These are phyloP conservation scores for Colletotrichum sp. DNA, from an alignment of 2,329 filamentous ascomycete species.

Conservation along the genomic window DNA sequence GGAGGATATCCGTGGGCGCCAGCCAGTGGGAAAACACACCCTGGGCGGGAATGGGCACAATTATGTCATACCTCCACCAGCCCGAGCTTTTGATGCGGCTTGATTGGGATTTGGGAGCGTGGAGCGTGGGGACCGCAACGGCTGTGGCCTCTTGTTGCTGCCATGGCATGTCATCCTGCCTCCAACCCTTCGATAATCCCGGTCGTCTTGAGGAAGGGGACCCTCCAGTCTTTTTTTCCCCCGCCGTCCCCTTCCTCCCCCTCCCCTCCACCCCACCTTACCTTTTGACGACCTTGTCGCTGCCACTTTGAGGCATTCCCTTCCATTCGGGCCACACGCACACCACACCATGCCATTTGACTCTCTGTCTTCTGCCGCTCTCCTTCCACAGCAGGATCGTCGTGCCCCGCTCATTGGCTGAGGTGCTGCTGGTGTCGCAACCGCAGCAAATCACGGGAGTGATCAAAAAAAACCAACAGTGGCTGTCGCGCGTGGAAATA, in stretches of 20 bases:
- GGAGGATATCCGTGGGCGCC: background rate
- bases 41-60: slow-evolving; percentile 10
- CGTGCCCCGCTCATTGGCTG: background rate
- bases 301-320: background rate
- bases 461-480: background rate
- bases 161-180: slow-evolving; percentile 34
- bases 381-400: background rate
- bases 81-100: background rate
- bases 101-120: slow-evolving; percentile 16
- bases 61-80: slow-evolving; percentile 28
- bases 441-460: background rate
- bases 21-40: background rate
- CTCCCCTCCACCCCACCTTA: background rate
- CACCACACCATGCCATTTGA: background rate
- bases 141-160: background rate
- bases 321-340: background rate
- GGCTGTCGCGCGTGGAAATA: slow-evolving; percentile 17
- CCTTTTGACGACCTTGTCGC: background rate
- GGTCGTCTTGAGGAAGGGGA: background rate
- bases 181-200: slow-evolving; percentile 18
- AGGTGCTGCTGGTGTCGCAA: background rate
- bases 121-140: background rate
- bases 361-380: background rate
- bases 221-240: background rate
- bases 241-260: background rate